Base-by-base conservation (phyloP, 768 basidiomycete species). In the Kwoniella sp. region DNA sequence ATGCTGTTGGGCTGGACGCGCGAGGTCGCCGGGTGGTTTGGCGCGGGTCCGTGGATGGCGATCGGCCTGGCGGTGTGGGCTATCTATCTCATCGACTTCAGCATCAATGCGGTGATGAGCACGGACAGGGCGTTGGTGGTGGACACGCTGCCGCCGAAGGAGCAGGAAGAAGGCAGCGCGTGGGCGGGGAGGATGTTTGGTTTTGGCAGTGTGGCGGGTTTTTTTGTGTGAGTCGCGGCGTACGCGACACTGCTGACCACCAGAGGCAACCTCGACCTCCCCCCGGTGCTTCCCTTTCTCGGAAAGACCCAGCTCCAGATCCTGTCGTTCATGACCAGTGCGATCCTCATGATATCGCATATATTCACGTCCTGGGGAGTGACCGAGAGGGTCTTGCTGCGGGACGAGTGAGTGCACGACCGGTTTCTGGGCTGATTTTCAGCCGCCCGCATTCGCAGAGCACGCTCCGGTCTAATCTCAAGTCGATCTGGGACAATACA, bases 121-220 rank as follows among this genome's bases (percentile, higher is more conserved):
- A 82, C 89, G 17, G 89, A 95, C 70, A 86, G 92, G 41, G 88
- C 91, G 0, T 80, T 95, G 9, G 77, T 96, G 7, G 88, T 98
- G 0, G 92, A 98, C 68, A 86, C 81, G 0, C 73, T 93, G 3
- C 85, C 89, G 0, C 76, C 86, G 0, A 69, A 80, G 1, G 78
- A 82, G 22, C 92, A 98, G 71, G 83, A 90, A 5, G 77, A 80
- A 8, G 91, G 87, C 0, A 95, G 92, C 67, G 92, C 92, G 0
- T 98, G 92, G 92, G 92, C 89, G 0, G 89, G 88, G 0, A 78
- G 86, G n/a, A 92, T 95, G 89, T 76, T 87, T 38, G 88, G 88
- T 1, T 65, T 91, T 23, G 92, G 92, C 10, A 84, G 87, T 49
- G 84, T 93, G 0, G 77, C 83, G 1, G 91, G 90, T 0, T 93